Evolutionary conservation across 371 early-diverging fungal genomes (phyloP), one percentile per base, ranked within the genome.

Genomic region (Saksenaea vasiformis): DNA sequence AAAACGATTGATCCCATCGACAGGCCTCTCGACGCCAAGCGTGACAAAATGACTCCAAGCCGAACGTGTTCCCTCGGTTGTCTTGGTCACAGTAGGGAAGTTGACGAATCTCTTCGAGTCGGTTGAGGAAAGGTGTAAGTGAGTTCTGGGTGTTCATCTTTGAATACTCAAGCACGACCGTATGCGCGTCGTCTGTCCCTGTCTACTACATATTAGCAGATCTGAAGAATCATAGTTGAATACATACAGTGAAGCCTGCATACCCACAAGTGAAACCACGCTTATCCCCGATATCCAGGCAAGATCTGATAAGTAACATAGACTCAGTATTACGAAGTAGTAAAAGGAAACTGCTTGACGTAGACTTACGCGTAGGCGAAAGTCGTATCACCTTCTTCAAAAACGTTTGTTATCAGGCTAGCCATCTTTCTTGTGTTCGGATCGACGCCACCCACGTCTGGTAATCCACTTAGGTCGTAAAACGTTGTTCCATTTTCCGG

Each of bases 171-270:
- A 75, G 27, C 4, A 87, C 65, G 4, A 87, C 67, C 1, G 67
- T 69, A 60, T 76, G 72, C 0, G 80, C 74, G 56, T 85, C 85
- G 8, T 80, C 77, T 44, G 85, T 84, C n/a, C 79, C 82, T 5
- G 85, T 80, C 77, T 76, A 60, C 37, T 44, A 10, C 41, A 13
- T 44, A 27, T 10, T 14, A 5, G 31, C n/a, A 39, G 5, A n/a
- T n/a, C 28, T 34, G 5, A 36, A 56, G 4, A 35, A 34, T 28
- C 5, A 10, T 11, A 37, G 44, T 35, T 22, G 10, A 2, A 10
- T 0, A 36, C 57, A 9, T 69, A 73, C 77, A 54, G 84, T 84
- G 56, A 85, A 87, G 36, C 84, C 84, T 17, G 80, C 82, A 60
- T 80, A 80, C 5, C 85, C 85, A 17, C 72, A 67, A 1, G 80